Conservation (phyloP, 768 basidiomycete genomes). For the Tephrocybe sp. region DNA sequence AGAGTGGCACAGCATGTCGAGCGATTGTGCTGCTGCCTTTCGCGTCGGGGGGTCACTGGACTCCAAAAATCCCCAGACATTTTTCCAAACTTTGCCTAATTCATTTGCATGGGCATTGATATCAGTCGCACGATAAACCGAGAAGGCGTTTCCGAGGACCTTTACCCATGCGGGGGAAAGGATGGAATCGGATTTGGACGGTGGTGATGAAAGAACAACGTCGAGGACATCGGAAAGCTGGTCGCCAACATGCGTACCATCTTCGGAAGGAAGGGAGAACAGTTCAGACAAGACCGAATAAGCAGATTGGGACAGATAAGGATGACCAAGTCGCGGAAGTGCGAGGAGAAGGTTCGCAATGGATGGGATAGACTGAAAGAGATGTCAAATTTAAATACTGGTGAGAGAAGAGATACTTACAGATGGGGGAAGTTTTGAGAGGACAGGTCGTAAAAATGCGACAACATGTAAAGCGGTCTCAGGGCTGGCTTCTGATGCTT, state of each 20-base stretch:
- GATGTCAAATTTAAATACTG: neutral
- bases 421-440: slow-evolving; percentile 60
- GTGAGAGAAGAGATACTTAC: slow-evolving; percentile 45
- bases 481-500: slow-evolving; percentile 55
- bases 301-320: slow-evolving; percentile 85
- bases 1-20: slow-evolving; percentile 66
- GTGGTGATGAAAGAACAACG: slow-evolving; percentile 67
- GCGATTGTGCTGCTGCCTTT: slow-evolving; percentile 61
- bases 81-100: slow-evolving; percentile 69
- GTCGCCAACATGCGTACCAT: slow-evolving; percentile 47
- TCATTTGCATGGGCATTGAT: slow-evolving; percentile 51
- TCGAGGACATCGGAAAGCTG: slow-evolving; percentile 64
- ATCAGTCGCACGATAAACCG: slow-evolving; percentile 57
- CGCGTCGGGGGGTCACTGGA: slow-evolving; percentile 61
- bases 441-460: slow-evolving; percentile 65
- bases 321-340: slow-evolving; percentile 84
- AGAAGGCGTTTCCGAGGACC: slow-evolving; percentile 72
- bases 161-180: slow-evolving; percentile 79
- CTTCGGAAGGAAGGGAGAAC: slow-evolving; percentile 54
- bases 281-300: slow-evolving; percentile 87
- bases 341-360: slow-evolving; percentile 73
- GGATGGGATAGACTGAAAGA: slow-evolving; percentile 63
- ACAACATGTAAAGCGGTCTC: slow-evolving; percentile 82
- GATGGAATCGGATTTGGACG: slow-evolving; percentile 65
- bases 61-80: slow-evolving; percentile 77